These are phyloP conservation scores for Lasiodiplodia sp. DNA, from an alignment of 2,329 filamentous ascomycete genomes.

Conservation along the genomic window DNA sequence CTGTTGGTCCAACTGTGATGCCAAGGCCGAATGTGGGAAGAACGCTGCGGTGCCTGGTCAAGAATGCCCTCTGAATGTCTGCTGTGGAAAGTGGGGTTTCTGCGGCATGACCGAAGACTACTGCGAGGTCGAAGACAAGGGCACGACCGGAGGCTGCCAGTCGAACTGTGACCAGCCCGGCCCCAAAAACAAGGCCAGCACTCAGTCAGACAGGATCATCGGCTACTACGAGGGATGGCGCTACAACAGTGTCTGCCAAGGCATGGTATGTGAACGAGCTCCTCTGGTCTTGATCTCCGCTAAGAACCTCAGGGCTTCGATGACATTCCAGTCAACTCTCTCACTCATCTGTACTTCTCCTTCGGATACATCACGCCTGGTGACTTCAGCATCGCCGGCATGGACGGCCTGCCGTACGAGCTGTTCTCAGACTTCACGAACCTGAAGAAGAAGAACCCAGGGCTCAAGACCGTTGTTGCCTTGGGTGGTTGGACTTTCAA, in stretches of 20 bases:
- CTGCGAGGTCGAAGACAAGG: constrained; percentile 9
- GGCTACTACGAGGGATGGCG: constrained; percentile 31
- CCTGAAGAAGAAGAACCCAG: constrained; percentile 40
- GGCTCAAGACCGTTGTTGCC: constrained; percentile 49
- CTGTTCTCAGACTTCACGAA: constrained; percentile 42
- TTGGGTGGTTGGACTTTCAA: constrained; percentile 55
- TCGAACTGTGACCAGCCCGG: constrained; percentile 19
- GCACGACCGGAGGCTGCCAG: constrained; percentile 14
- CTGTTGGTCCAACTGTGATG: constrained; percentile 32
- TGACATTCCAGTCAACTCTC: constrained; percentile 36
- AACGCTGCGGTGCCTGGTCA: constrained; percentile 29
- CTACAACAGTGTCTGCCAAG: constrained; percentile 33
- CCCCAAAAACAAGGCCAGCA: not conserved
- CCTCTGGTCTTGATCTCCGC: constrained; percentile 19
- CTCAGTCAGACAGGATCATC: constrained; percentile 21
- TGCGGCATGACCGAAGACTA: constrained; percentile 28
- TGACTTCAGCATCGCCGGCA: constrained; percentile 36
- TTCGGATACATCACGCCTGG: constrained; percentile 35
- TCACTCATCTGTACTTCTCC: constrained; percentile 40
- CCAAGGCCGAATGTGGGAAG: constrained; percentile 33
- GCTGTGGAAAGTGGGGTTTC: constrained; percentile 3
- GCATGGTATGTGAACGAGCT: constrained; percentile 29
- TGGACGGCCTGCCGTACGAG: constrained; percentile 33
- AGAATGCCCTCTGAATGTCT: constrained; percentile 34
- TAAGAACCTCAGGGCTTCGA: not conserved